These are phyloP conservation scores for Fusarium udum DNA, from an alignment of 2,329 filamentous ascomycete species.

Conservation along the genomic window DNA sequence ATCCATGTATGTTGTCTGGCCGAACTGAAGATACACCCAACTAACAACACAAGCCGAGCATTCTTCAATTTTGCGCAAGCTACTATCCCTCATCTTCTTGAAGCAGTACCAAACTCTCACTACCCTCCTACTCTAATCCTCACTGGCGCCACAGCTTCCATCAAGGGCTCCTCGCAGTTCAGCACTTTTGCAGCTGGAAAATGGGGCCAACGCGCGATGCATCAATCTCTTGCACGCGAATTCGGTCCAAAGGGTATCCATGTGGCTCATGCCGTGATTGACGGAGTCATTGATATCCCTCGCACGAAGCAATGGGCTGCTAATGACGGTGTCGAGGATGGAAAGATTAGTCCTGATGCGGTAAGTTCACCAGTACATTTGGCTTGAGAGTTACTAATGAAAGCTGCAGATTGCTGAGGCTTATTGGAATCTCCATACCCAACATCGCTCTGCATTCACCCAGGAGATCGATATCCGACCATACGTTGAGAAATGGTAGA, in stretches of 20 bases:
- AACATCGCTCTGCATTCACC: conserved; percentile 81
- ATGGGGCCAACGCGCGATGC: conserved; percentile 78
- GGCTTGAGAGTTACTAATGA: neutral
- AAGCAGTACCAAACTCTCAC: conserved; percentile 61
- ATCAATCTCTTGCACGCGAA: conserved; percentile 80
- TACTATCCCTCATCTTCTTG: conserved; percentile 74
- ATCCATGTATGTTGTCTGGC: conserved; percentile 56
- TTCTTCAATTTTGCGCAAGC: conserved; percentile 81
- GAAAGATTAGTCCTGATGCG: conserved; percentile 78
- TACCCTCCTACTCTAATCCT: conserved; percentile 84
- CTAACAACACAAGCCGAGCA: conserved; percentile 60
- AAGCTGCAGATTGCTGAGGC: conserved; percentile 77
- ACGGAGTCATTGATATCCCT: conserved; percentile 86
- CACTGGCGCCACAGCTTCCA: conserved; percentile 84
- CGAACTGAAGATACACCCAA: rapidly evolving
- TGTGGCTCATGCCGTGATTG: conserved; percentile 82
- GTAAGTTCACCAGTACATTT: conserved; percentile 58
- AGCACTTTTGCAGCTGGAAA: conserved; percentile 80
- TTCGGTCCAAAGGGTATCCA: conserved; percentile 88
- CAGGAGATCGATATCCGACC: conserved; percentile 85
- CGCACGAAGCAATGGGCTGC: conserved; percentile 64
- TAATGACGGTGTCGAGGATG: conserved; percentile 59
- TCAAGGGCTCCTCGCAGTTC: conserved; percentile 76
- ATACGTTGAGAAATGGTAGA: conserved; percentile 83
- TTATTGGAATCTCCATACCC: conserved; percentile 86